phyloP scores from a whole-genome alignment of 345 rosid genomes.

The Euclidium syriacum region DNA sequence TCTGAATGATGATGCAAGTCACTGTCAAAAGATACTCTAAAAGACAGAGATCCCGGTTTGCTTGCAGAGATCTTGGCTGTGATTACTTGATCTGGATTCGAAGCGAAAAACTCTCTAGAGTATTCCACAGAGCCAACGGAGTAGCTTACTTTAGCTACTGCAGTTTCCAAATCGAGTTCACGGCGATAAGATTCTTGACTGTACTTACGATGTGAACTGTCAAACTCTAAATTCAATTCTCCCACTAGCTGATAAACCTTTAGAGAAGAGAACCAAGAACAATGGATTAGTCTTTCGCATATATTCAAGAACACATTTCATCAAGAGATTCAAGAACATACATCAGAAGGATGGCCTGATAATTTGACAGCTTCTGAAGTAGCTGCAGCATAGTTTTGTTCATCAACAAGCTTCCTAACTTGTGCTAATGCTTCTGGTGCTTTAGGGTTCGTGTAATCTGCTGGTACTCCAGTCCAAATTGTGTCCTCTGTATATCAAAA shows the following conservation, averaged over 20 bases:
- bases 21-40: slow-evolving; percentile 59
- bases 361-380: slow-evolving; percentile 56
- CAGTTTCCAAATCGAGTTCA: slow-evolving; percentile 85
- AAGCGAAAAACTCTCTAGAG: slow-evolving; percentile 69
- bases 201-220: slow-evolving; percentile 60
- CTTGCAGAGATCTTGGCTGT: slow-evolving; percentile 60
- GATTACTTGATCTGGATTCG: slow-evolving; percentile 64
- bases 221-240: slow-evolving; percentile 74
- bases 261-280: slow-evolving; percentile 14
- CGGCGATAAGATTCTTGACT: slow-evolving; percentile 59
- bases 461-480: slow-evolving; percentile 81
- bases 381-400: slow-evolving; percentile 61
- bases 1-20: slow-evolving; percentile 48
- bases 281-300: not conserved
- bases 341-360: slow-evolving; percentile 64
- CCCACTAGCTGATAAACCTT: slow-evolving; percentile 87
- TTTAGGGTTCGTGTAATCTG: slow-evolving; percentile 55
- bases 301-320: not conserved
- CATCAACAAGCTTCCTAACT: slow-evolving; percentile 70
- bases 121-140: slow-evolving; percentile 52
- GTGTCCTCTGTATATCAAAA: slow-evolving; percentile 59
- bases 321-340: slow-evolving; percentile 28
- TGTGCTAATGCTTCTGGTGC: slow-evolving; percentile 55
- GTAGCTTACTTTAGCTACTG: slow-evolving; percentile 64
- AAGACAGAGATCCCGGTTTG: slow-evolving; percentile 60